Conservation (phyloP, 139 green algal genomes). For the Monoraphidium neglectum region DNA sequence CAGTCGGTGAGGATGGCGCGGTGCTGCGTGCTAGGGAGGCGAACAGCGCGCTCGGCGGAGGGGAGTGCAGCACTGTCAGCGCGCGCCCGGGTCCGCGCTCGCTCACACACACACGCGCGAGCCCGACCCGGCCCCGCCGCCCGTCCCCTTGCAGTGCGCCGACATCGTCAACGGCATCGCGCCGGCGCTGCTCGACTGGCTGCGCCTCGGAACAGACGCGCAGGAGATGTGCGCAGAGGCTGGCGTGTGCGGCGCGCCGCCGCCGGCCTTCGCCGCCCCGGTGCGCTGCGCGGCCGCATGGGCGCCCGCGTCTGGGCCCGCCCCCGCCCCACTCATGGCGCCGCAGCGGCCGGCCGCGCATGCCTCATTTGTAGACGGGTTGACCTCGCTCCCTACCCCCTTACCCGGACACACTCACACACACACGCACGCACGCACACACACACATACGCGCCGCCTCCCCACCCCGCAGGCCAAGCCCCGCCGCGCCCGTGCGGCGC, state of each 20-base stretch:
- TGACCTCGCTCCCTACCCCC: not conserved
- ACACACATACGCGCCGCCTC: no score
- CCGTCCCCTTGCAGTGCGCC: constrained; percentile 19
- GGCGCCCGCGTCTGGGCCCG: no score
- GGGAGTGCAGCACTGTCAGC: no score
- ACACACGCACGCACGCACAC: no score
- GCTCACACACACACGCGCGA: not conserved
- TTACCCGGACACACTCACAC: no score
- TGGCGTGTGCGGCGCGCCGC: constrained; percentile 7
- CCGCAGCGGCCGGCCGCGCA: no score
- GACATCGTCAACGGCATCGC: constrained; percentile 16
- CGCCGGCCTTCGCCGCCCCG: not conserved
- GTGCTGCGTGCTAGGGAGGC: no score
- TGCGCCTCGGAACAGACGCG: constrained; percentile 10
- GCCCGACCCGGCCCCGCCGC: not conserved
- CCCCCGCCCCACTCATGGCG: no score
- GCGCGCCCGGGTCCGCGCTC: not conserved
- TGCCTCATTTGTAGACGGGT: not conserved
- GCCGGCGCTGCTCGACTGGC: constrained; percentile 24
- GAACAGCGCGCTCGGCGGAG: no score
- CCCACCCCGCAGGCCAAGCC: not conserved
- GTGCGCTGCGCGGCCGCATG: no score
- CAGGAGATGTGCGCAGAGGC: constrained; percentile 3
- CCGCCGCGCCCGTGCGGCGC: not conserved
- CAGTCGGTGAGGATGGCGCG: no score